Conservation (phyloP, 2,329 filamentous ascomycete species). For the Phaeophleospora eucalypticola region DNA sequence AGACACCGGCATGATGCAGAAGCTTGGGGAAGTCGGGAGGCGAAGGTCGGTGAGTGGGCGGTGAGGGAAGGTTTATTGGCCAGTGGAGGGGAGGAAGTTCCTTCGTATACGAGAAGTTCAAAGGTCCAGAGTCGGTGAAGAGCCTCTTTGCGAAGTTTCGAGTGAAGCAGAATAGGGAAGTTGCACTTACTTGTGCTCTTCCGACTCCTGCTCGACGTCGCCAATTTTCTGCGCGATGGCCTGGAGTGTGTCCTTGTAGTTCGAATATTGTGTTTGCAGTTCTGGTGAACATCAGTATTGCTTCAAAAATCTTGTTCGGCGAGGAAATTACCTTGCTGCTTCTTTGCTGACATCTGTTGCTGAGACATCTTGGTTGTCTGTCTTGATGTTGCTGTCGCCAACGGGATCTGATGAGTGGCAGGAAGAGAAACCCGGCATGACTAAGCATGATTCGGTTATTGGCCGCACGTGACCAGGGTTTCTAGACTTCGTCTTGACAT, state of each 20-base stretch:
- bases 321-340: constrained; percentile 65
- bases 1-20: not conserved
- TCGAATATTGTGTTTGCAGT: constrained; percentile 73
- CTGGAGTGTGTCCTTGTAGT: constrained; percentile 74
- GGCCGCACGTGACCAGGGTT: not conserved
- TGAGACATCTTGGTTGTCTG: constrained; percentile 43
- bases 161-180: constrained; percentile 4
- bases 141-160: constrained; percentile 18
- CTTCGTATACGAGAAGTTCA: constrained; percentile 1
- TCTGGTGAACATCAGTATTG: constrained; percentile 48
- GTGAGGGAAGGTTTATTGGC: constrained; percentile 35
- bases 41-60: constrained; percentile 15
- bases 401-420: too few relatives aligned
- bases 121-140: constrained; percentile 26
- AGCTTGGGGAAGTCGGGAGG: constrained; percentile 3
- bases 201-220: constrained; percentile 92
- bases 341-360: constrained; percentile 56
- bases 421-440: too few relatives aligned
- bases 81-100: constrained; percentile 2
- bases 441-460: too few relatives aligned
- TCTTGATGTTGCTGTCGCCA: not conserved
- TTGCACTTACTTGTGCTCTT: constrained; percentile 83
- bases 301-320: not conserved
- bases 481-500: not conserved
- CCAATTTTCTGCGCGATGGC: constrained; percentile 94